Percentiles rank a stretch among this genome's conserved stretches.
These are phyloP conservation scores for Mortierella sp. DNA, from an alignment of 371 early-diverging fungal species.

Conservation along the genomic window DNA sequence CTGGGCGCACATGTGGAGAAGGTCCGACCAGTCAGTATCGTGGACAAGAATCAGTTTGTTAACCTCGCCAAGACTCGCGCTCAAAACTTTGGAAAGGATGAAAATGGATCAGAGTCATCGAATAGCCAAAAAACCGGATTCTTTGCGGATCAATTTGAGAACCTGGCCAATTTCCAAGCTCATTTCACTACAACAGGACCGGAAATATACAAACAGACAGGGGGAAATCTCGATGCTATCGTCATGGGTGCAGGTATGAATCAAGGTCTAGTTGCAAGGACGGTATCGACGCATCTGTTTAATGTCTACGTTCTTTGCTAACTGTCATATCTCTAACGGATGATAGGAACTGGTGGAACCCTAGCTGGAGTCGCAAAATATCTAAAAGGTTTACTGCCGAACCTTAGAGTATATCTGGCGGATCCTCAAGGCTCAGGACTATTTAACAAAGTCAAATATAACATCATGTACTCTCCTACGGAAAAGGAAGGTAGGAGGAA, in stretches of 20 bases:
- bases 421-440: slow-evolving; percentile 96
- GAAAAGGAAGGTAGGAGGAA: slow-evolving; percentile 92
- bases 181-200: slow-evolving; percentile 92
- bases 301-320: neutral
- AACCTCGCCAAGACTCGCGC: slow-evolving; percentile 88
- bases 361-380: slow-evolving; percentile 89
- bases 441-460: slow-evolving; percentile 91
- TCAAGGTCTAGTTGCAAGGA: too few relatives aligned
- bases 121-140: slow-evolving; percentile 63
- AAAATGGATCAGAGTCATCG: slow-evolving; percentile 20
- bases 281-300: neutral
- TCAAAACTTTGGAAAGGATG: slow-evolving; percentile 65
- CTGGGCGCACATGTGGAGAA: slow-evolving; percentile 93
- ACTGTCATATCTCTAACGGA: neutral
- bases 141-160: slow-evolving; percentile 97
- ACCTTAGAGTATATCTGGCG: slow-evolving; percentile 81
- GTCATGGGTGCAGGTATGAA: slow-evolving; percentile 82
- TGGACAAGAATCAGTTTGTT: slow-evolving; percentile 93
- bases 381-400: slow-evolving; percentile 76
- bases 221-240: slow-evolving; percentile 81
- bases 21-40: slow-evolving; percentile 92
- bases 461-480: slow-evolving; percentile 88
- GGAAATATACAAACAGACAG: slow-evolving; percentile 86
- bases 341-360: slow-evolving; percentile 92
- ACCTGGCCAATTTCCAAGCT: slow-evolving; percentile 82